Evolutionary conservation across 148 eudicot genomes (phyloP).

Genomic region (Spergularia bocconei): DNA sequence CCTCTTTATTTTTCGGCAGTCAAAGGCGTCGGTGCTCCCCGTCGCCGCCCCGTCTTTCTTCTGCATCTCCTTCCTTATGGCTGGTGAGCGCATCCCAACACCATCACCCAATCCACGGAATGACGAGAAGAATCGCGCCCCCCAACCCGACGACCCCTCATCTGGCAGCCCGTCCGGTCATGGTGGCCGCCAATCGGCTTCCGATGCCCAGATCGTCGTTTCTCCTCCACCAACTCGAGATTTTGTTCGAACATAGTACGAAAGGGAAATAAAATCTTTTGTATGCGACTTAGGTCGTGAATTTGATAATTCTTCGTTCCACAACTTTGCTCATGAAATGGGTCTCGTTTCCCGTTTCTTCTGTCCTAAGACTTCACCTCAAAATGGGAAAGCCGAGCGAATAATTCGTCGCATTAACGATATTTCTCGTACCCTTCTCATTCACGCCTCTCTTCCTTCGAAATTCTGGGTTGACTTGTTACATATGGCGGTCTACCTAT

Average conservation of each 20-base stretch:
- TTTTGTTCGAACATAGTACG: background rate
- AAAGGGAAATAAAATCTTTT: background rate
- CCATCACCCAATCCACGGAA: too few species aligned
- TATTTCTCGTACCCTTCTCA: background rate
- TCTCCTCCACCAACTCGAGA: too few species aligned
- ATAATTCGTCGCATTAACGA: conserved; percentile 1
- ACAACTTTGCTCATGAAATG: background rate
- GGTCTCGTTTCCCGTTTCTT: background rate
- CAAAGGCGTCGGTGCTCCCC: too few species aligned
- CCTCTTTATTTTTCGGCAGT: too few species aligned
- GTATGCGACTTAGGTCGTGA: background rate
- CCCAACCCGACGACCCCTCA: too few species aligned
- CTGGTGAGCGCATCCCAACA: too few species aligned
- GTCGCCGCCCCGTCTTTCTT: too few species aligned
- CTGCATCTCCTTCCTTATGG: too few species aligned
- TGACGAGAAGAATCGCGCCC: too few species aligned
- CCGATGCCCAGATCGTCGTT: too few species aligned
- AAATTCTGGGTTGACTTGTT: background rate
- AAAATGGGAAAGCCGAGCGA: background rate
- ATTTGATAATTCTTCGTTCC: background rate
- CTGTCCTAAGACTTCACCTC: background rate
- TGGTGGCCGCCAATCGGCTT: too few species aligned
- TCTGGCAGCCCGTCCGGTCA: too few species aligned
- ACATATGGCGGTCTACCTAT: background rate
- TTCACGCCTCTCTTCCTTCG: background rate